These are phyloP conservation scores for Pyricularia sp. DNA, from an alignment of 2,329 filamentous ascomycete genomes.

Conservation along the genomic window DNA sequence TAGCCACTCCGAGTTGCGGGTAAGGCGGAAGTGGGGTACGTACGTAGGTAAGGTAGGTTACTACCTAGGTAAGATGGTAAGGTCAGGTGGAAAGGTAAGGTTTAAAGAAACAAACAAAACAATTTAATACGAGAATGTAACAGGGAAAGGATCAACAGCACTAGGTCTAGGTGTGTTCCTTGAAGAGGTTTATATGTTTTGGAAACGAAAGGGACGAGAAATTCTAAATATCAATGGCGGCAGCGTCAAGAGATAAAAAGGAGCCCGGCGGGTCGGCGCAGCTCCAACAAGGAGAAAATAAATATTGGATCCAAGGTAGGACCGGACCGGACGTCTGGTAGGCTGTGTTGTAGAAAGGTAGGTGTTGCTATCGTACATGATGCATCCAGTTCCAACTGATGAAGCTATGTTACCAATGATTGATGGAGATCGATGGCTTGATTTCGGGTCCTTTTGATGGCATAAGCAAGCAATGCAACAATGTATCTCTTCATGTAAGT, in stretches of 20 bases:
- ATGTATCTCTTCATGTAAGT: background rate
- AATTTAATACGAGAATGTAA: background rate
- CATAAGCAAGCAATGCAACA: background rate
- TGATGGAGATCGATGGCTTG: background rate
- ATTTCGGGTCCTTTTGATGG: background rate
- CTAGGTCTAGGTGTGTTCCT: background rate
- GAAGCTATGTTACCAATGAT: background rate
- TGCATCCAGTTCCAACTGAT: background rate
- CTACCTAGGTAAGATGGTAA: background rate
- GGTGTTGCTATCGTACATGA: background rate
- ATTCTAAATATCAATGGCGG: background rate
- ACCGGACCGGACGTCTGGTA: background rate
- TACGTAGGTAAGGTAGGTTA: background rate
- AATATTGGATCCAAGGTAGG: background rate
- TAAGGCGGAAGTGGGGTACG: conserved; percentile 1
- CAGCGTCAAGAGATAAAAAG: background rate
- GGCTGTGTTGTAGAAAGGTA: background rate
- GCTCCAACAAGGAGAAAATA: background rate
- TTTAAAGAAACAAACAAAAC: background rate
- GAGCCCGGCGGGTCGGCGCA: background rate
- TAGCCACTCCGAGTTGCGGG: background rate
- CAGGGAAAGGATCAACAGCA: background rate
- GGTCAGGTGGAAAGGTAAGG: background rate
- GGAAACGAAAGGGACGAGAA: background rate
- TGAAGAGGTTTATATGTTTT: background rate